Base-by-base conservation (phyloP, 2,329 filamentous ascomycete genomes). In the Leptosphaerulina australis region DNA sequence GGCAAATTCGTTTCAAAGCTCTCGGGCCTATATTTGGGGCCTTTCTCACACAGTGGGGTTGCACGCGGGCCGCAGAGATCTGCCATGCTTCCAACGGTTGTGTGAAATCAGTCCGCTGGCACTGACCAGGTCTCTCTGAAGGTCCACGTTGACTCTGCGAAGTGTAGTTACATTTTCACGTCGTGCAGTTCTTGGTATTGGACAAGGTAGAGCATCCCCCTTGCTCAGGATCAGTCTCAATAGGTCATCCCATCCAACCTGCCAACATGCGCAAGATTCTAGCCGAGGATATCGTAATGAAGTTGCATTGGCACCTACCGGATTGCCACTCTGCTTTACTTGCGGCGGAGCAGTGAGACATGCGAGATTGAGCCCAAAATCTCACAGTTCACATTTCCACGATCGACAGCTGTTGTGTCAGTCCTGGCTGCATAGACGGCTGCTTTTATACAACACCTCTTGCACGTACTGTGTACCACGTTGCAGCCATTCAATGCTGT, bases 21-120 rank as follows among this genome's bases (percentile, higher is more conserved):
- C 44, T 49, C 50, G 61, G 45, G 55, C 41, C 65, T 70, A 69
- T 66, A 66, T 64, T 68, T 65, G 59, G 64, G 55, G 50, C 48
- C 35, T 44, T 55, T 58, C 38, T 36, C 41, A 30, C 41, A 34
- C 21, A 18, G 28, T 39, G 37, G 36, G 40, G 50, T 53, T 56
- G 45, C 56, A 53, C 49, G 56, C 56, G 54, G 58, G 44, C 56
- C 52, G 46, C 35, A 43, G 24, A 29, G 31, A 50, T 41, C 39
- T 44, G 34, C 44, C 50, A 51, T 48, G 50, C 54, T 21, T 44
- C 41, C 50, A 50, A 51, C 47, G 53, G 53, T 29, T 49, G 36
- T 45, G 44, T 39, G 15, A 20, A 30, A 17, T 43, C 33, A 43
- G 47, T 56, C 45, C 34, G 49, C 44, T 55, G 56, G 53, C 54